Evolutionary conservation across 345 rosid genomes (phyloP).

Genomic region (Lagerstroemia speciosa): DNA sequence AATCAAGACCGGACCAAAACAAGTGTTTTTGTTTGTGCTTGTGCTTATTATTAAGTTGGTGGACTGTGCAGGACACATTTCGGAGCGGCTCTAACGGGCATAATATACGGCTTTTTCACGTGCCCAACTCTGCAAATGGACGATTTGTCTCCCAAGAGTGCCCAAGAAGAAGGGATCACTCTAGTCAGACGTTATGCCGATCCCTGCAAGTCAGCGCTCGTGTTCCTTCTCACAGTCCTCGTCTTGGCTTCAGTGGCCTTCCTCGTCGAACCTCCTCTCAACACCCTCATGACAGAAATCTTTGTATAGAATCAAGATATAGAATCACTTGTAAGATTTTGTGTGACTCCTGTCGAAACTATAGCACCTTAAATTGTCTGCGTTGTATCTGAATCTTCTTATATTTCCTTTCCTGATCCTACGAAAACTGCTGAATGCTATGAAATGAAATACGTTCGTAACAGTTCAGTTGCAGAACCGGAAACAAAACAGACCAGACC

Average conservation of each 20-base stretch:
- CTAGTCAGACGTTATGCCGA: slow-evolving; percentile 30
- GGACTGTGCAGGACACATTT: slow-evolving; percentile 54
- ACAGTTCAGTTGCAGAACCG: not conserved
- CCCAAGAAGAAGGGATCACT: slow-evolving; percentile 45
- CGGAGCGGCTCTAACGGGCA: slow-evolving; percentile 60
- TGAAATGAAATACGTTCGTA: not conserved
- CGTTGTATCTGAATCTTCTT: not conserved
- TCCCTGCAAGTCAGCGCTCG: slow-evolving; percentile 52
- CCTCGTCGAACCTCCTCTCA: slow-evolving; percentile 46
- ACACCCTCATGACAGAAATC: slow-evolving; percentile 24
- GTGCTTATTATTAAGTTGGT: not conserved
- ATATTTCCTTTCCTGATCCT: not conserved
- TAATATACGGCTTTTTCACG: slow-evolving; percentile 50
- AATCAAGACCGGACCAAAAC: not conserved
- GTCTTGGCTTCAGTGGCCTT: slow-evolving; percentile 38
- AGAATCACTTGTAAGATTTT: not conserved
- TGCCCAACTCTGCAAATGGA: slow-evolving; percentile 55
- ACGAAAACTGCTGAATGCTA: no score
- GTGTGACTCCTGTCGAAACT: not conserved
- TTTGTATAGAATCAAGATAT: slow-evolving; percentile 1
- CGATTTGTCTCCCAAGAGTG: slow-evolving; percentile 35
- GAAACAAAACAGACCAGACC: not conserved
- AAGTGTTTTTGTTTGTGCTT: not conserved
- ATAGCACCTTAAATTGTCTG: not conserved
- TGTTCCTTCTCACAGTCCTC: slow-evolving; percentile 37